These are phyloP conservation scores for Metarhizium album DNA, from an alignment of 2,329 filamentous ascomycete genomes.

Conservation along the genomic window DNA sequence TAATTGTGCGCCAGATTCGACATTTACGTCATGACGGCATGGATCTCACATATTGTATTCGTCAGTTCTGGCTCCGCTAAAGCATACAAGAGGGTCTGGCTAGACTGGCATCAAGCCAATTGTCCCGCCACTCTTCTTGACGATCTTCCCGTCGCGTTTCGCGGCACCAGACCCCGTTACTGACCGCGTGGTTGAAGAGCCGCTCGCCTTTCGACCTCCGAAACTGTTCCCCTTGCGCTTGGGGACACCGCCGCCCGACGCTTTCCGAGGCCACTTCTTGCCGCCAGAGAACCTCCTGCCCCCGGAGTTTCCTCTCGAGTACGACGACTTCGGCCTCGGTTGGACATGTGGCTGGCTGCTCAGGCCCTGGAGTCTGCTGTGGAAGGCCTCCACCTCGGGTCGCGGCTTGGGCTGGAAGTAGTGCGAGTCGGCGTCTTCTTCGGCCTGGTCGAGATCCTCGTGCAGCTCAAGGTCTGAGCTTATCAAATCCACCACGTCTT, in stretches of 20 bases:
- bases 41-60: neutral
- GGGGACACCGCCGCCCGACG: constrained; percentile 18
- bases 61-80: neutral
- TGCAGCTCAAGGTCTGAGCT: constrained; percentile 32
- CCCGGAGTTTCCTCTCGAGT: constrained; percentile 12
- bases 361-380: constrained; percentile 20
- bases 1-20: neutral
- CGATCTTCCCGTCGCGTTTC: constrained; percentile 19
- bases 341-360: constrained; percentile 17
- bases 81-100: constrained; percentile 1
- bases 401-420: constrained; percentile 29
- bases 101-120: constrained; percentile 30
- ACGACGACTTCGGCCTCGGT: constrained; percentile 15
- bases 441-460: constrained; percentile 25
- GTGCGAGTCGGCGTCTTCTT: constrained; percentile 31
- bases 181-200: constrained; percentile 15
- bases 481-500: constrained; percentile 45
- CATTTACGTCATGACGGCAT: neutral
- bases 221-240: constrained; percentile 17
- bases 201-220: constrained; percentile 19
- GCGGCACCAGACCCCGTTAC: constrained; percentile 9
- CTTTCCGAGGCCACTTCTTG: constrained; percentile 20
- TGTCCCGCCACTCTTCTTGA: constrained; percentile 22
- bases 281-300: constrained; percentile 17
- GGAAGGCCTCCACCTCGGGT: constrained; percentile 24